Percentiles rank a stretch among this genome's conserved stretches.
phyloP scores from a whole-genome alignment of 2,329 filamentous ascomycete genomes.

The Exophiala viscosa region DNA sequence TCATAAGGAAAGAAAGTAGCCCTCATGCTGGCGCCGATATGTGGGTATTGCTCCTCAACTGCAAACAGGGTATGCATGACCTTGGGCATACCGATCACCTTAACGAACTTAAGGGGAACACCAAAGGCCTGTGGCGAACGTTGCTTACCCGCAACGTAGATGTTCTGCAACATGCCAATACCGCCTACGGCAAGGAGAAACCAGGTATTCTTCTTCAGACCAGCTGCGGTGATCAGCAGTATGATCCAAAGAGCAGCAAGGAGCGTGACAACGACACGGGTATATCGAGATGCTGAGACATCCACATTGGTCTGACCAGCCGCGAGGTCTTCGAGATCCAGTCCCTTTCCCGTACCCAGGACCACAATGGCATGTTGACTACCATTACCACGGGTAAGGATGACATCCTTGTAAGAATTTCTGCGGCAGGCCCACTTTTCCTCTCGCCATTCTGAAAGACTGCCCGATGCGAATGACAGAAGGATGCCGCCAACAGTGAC shows the following conservation, averaged over 20 bases:
- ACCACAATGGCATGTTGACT: constrained; percentile 37
- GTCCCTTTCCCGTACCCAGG: constrained; percentile 30
- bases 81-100: constrained; percentile 32
- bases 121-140: constrained; percentile 33
- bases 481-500: constrained; percentile 36
- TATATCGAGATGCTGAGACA: constrained; percentile 16
- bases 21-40: constrained; percentile 32
- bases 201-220: constrained; percentile 36
- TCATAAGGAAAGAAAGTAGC: constrained; percentile 33
- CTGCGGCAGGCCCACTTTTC: constrained; percentile 40
- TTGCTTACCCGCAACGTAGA: constrained; percentile 32
- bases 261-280: constrained; percentile 22
- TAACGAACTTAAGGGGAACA: constrained; percentile 30
- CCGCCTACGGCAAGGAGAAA: constrained; percentile 37
- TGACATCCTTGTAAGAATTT: constrained; percentile 27
- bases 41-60: constrained; percentile 32
- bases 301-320: constrained; percentile 13
- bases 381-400: constrained; percentile 40
- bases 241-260: constrained; percentile 36
- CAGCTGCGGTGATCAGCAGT: constrained; percentile 37
- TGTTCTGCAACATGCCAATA: constrained; percentile 40
- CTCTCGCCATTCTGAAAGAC: constrained; percentile 39
- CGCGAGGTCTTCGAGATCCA: constrained; percentile 41
- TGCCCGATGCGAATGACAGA: constrained; percentile 33
- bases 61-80: constrained; percentile 34